Base-by-base conservation (phyloP, 1,284 basidiomycete species). In the Chalciporus sp. region DNA sequence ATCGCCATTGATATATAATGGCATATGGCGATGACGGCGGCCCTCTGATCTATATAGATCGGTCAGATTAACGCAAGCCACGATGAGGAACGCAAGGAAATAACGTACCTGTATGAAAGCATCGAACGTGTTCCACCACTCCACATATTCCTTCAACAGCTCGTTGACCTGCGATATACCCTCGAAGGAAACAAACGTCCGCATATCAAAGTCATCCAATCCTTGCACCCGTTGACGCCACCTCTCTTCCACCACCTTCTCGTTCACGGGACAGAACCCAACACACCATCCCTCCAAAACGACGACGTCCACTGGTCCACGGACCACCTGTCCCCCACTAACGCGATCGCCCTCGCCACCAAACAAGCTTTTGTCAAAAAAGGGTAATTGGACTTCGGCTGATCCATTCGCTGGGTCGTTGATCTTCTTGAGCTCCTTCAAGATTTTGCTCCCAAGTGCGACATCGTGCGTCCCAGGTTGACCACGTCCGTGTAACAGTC, bases 391-490 rank as follows among this genome's bases (percentile, higher is more conserved):
- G 9, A 92, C 77, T 1, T 64, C 61, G 7, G 45, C 48, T 3
- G 42, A 20, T 14, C 40, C 46, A 7, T 49, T 46, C 0, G 48
- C 40, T 7, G 31, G n/a, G 9, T 67, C 62, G 55, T 78, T 81
- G 59, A 83, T 81, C 9, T 62, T 58, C 60, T 77, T 76, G 42
- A 95, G 71, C 14, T 72, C 67, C 7, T 66, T 61, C 39, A 95
- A 69, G 33, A 89, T 64, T 5, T 73, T 55, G 0, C 75, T 58
- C 11, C 88, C 91, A 7, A 95, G 78, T 1, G 68, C 61, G 19
- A 93, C 70, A 64, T 96, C 93, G 64, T 96, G 93, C 10, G 93
- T 95, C 0, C 94, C 94, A 0, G 93, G 94, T 62, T 87, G 89
- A 1, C 93, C 93, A 20, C 93, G 81, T 6, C 94, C 94, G 12